Conservation (phyloP, 768 basidiomycete species). For the Exidia glandulosa region DNA sequence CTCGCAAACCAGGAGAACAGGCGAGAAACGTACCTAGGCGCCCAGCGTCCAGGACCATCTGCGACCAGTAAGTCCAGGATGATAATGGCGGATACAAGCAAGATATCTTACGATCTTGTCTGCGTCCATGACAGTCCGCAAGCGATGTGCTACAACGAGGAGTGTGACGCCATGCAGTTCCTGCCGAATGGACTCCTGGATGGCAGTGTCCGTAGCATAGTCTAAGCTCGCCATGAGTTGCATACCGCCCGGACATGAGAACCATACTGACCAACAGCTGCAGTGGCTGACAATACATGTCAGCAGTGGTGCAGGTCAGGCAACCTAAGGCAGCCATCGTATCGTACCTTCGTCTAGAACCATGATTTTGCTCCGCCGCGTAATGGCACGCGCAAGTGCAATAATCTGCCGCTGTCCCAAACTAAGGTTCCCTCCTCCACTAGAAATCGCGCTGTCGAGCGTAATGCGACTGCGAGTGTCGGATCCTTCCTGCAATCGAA, state of each 20-base stretch:
- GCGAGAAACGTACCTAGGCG: slow-evolving; percentile 6
- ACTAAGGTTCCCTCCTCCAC: slow-evolving; percentile 24
- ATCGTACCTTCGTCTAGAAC: slow-evolving; percentile 44
- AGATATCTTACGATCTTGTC: slow-evolving; percentile 19
- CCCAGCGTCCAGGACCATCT: slow-evolving; percentile 50
- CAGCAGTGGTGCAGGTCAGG: no score
- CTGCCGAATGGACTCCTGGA: slow-evolving; percentile 44
- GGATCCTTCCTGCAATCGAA: slow-evolving; percentile 12
- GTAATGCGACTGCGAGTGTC: slow-evolving; percentile 21
- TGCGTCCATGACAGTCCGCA: slow-evolving; percentile 21
- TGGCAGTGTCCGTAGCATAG: slow-evolving; percentile 29
- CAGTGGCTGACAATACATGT: no score
- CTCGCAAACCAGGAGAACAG: no score
- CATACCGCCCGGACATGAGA: neutral
- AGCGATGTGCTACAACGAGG: slow-evolving; percentile 31
- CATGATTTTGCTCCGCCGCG: slow-evolving; percentile 42
- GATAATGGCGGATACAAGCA: neutral
- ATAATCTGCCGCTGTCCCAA: slow-evolving; percentile 39
- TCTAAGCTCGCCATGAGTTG: slow-evolving; percentile 9
- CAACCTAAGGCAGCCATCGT: slow-evolving; percentile 12
- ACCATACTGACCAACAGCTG: no score
- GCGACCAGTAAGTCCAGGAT: neutral
- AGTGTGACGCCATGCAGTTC: slow-evolving; percentile 26
- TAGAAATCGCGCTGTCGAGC: slow-evolving; percentile 33
- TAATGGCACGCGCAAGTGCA: slow-evolving; percentile 40